Evolutionary conservation across 768 basidiomycete species (phyloP).

Genomic region (Leccinum longicurvipes): DNA sequence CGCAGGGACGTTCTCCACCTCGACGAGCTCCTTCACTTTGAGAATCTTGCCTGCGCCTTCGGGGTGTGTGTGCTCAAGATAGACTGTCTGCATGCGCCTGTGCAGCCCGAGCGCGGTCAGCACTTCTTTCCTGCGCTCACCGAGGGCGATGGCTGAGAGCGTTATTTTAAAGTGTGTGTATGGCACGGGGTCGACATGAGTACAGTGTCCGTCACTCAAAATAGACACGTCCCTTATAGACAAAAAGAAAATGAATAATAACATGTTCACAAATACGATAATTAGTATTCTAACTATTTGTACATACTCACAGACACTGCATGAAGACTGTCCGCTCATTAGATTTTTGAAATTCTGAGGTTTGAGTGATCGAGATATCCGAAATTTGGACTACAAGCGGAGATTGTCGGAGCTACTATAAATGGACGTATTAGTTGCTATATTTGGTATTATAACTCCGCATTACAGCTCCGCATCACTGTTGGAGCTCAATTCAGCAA

Average conservation of each 20-base stretch:
- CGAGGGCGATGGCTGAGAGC: constrained; percentile 82
- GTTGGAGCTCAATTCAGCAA: not conserved
- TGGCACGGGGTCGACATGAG: constrained; percentile 20
- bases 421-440: not conserved
- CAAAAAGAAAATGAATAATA: not conserved
- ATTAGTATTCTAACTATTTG: not conserved
- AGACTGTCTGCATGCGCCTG: no score
- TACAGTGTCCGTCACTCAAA: not conserved
- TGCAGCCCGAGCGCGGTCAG: constrained; percentile 82
- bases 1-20: constrained; percentile 79
- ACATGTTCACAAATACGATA: not conserved
- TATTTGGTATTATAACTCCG: not conserved
- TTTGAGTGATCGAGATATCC: not conserved
- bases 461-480: not conserved
- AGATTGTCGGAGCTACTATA: not conserved
- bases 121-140: constrained; percentile 65
- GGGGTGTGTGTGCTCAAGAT: constrained; percentile 61
- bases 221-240: not conserved
- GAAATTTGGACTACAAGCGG: not conserved
- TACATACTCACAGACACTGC: not conserved
- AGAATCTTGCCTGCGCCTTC: constrained; percentile 85
- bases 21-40: constrained; percentile 82
- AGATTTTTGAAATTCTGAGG: not conserved
- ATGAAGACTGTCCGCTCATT: not conserved
- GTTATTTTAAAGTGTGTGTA: constrained; percentile 87